Evolutionary conservation across 352 stramenopile species (phyloP), one percentile per base, ranked within the genome.

Genomic region (Globisporangium viniferum): DNA sequence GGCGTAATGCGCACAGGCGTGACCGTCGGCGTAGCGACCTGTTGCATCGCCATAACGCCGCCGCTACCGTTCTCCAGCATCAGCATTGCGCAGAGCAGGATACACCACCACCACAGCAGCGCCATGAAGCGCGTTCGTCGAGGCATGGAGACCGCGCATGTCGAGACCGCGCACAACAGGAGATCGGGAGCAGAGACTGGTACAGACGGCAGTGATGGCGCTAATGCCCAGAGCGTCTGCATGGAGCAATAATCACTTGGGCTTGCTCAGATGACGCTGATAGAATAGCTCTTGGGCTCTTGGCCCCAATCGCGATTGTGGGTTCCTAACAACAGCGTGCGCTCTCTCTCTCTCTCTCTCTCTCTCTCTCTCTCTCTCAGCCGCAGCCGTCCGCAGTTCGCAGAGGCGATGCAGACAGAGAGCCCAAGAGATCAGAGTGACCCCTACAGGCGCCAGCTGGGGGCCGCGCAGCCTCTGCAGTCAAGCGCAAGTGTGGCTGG

Each of bases 251-350:
- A 8, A 46, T 12, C 55, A 22, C 22, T 22, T 29, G 15, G 55
- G 6, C 31, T 59, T 22, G 18, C 18, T 44, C 54, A 35, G n/a
- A 33, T 59, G 27, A 59, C 27, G 44, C 44, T 51, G 44, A 24
- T 24, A 51, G 18, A 22, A n/a, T 24, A 51, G 44, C 44, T 51
- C 44, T 22, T 60, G 55, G 54, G 29, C 54, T 33, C 54, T 59
- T 35, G 54, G 55, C 55, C 55, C 29, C 55, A 41, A 41, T 60
- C 55, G 55, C 55, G 55, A 41, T 60, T 60, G 14, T 60, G 55
- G 29, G 29, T 35, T 44, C 12, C 29, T 41, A 35, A 12, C 4
- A 8, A 29, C 48, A 31, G 22, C 22, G 44, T 35, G 54, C 54
- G 54, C n/a, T 1, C 18, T 8, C 53, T 20, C 27, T n/a, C 31